Evolutionary conservation across 1,284 basidiomycete species (phyloP).

Genomic region (Microbotryum saponariae): DNA sequence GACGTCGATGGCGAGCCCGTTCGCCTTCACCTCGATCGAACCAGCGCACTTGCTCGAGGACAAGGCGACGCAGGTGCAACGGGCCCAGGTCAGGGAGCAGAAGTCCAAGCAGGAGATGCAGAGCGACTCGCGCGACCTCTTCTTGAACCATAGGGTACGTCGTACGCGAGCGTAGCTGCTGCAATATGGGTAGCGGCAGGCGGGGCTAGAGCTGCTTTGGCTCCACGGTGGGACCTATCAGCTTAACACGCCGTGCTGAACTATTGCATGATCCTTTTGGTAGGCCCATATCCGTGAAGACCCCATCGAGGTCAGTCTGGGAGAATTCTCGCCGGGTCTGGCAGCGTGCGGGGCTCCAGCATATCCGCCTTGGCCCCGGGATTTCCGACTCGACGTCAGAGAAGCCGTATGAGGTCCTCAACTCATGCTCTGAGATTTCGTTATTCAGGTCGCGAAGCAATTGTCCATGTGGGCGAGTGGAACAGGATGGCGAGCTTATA

Average conservation of each 20-base stretch:
- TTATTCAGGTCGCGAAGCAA: slow-evolving; percentile 24
- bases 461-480: slow-evolving; percentile 24
- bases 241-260: too few species aligned
- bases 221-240: too few species aligned
- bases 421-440: too few species aligned
- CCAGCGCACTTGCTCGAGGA: slow-evolving; percentile 3
- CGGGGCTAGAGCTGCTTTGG: too few species aligned
- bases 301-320: slow-evolving; percentile 20
- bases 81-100: too few species aligned
- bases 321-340: not conserved
- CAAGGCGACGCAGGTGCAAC: too few species aligned
- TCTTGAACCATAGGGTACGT: too few species aligned
- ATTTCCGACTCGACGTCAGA: not conserved
- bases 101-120: too few species aligned
- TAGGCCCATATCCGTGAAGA: slow-evolving; percentile 11
- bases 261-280: too few species aligned
- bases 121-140: too few species aligned
- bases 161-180: too few species aligned
- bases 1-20: not conserved
- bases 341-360: not conserved
- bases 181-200: too few species aligned
- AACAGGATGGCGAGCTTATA: slow-evolving; percentile 28
- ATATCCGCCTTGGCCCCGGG: not conserved
- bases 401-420: not conserved
- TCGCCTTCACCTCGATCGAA: slow-evolving; percentile 4